A percentile compares a stretch with the other conserved stretches of the same genome.
Conservation (phyloP, 208 protist species). For the Crithidia bombi region DNA sequence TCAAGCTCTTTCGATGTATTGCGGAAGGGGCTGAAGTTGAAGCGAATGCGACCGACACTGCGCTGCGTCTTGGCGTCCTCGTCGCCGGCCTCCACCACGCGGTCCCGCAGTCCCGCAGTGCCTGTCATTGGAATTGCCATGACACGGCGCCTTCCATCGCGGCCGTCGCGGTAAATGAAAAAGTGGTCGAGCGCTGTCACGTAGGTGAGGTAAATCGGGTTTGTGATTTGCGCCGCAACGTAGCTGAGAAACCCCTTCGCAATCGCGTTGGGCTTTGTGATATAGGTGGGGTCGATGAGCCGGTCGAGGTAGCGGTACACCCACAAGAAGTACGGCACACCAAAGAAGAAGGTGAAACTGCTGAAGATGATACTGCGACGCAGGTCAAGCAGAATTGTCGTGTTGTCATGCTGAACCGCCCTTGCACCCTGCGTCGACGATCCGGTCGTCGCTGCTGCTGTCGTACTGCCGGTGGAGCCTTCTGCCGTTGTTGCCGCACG, state of each 20-base stretch:
- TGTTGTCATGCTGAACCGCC: slow-evolving; percentile 15
- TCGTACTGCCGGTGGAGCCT: too few species aligned
- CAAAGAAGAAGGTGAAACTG: slow-evolving; percentile 76
- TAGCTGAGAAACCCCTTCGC: slow-evolving; percentile 78
- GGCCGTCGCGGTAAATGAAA: slow-evolving; percentile 76
- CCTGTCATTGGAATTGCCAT: slow-evolving; percentile 35
- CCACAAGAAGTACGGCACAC: slow-evolving; percentile 66
- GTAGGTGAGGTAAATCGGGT: slow-evolving; percentile 71
- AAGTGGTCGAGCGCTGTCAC: slow-evolving; percentile 76
- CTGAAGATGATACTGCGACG: slow-evolving; percentile 81
- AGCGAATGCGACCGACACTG: slow-evolving; percentile 26
- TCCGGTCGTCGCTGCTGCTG: neutral
- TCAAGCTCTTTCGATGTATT: slow-evolving; percentile 31
- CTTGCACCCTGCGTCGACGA: neutral
- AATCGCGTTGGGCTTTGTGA: slow-evolving; percentile 62
- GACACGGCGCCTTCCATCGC: slow-evolving; percentile 60
- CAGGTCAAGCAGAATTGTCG: slow-evolving; percentile 61
- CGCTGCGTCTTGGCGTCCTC: slow-evolving; percentile 22
- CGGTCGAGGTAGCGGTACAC: slow-evolving; percentile 60
- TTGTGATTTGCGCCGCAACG: slow-evolving; percentile 59
- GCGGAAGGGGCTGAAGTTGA: slow-evolving; percentile 25
- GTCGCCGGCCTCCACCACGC: slow-evolving; percentile 25
- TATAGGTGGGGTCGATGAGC: slow-evolving; percentile 38
- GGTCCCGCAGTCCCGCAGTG: slow-evolving; percentile 1
- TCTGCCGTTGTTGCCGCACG: neutral